These are phyloP conservation scores for Ajuga reptans DNA, from an alignment of 305 asterid species.

Conservation along the genomic window DNA sequence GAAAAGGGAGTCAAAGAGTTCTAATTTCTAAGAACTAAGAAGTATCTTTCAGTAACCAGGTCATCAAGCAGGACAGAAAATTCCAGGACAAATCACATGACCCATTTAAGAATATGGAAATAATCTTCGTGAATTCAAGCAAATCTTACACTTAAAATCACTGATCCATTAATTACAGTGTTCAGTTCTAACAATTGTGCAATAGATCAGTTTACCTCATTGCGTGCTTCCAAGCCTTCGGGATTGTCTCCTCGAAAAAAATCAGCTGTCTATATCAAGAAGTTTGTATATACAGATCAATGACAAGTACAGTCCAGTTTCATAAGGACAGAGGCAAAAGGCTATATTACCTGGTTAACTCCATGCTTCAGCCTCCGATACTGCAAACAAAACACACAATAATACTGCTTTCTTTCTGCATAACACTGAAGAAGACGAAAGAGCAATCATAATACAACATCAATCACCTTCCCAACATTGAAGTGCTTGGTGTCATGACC, in stretches of 20 bases:
- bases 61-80: conserved; percentile 7
- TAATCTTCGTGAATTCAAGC: not conserved
- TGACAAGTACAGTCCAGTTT: conserved; percentile 15
- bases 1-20: not conserved
- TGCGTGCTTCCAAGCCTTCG: conserved; percentile 95
- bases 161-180: not conserved
- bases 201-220: conserved; percentile 59
- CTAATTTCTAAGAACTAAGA: conserved; percentile 11
- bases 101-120: not conserved
- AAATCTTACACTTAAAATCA: not conserved
- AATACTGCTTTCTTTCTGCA: conserved; percentile 19
- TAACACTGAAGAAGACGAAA: conserved; percentile 23
- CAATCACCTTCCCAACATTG: conserved; percentile 91
- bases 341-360: conserved; percentile 66
- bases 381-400: conserved; percentile 47
- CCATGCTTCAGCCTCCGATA: conserved; percentile 97
- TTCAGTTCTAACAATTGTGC: not conserved
- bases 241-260: conserved; percentile 95
- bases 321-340: not conserved
- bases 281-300: conserved; percentile 18
- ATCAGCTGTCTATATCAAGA: conserved; percentile 72
- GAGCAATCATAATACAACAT: conserved; percentile 3
- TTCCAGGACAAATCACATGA: conserved; percentile 20
- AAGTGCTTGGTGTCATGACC: conserved; percentile 99
- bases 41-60: conserved; percentile 7